phyloP scores from a whole-genome alignment of 345 rosid species.

The Populus deltoides region DNA sequence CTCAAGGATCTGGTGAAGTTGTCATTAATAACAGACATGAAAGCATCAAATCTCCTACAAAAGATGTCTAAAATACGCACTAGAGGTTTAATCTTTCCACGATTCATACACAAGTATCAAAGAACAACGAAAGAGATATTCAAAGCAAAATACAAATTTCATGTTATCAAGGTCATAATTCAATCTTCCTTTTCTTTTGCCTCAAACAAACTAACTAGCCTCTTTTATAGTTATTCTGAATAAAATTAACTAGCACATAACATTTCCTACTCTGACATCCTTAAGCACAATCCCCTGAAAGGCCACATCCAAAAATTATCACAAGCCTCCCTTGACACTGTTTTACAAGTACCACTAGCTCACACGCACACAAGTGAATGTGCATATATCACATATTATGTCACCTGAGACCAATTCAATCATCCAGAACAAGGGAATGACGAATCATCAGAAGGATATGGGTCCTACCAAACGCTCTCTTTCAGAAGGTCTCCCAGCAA shows the following conservation, averaged over 20 bases:
- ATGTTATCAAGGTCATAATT: background rate
- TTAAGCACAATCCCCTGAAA: background rate
- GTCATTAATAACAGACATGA: background rate
- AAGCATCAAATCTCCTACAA: background rate
- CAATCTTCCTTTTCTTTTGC: background rate
- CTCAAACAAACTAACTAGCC: background rate
- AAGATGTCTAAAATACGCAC: background rate
- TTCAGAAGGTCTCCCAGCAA: slow-evolving; percentile 96
- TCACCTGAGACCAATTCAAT: background rate
- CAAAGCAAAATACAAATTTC: background rate
- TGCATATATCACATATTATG: background rate
- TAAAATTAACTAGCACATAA: background rate
- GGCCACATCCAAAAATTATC: background rate
- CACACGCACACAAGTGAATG: background rate
- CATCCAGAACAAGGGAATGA: slow-evolving; percentile 1
- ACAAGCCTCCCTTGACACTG: background rate
- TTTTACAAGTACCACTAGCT: background rate
- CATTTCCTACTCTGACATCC: background rate
- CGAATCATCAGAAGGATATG: background rate
- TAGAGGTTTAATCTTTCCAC: background rate
- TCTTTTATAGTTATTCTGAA: background rate
- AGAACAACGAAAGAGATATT: background rate
- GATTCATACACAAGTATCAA: background rate
- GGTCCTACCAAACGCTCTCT: slow-evolving; percentile 60
- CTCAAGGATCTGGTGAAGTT: background rate